A percentile compares a stretch with the other conserved stretches of the same genome.
Evolutionary conservation across 305 asterid genomes (phyloP).

Genomic region (Rubia peregrina): DNA sequence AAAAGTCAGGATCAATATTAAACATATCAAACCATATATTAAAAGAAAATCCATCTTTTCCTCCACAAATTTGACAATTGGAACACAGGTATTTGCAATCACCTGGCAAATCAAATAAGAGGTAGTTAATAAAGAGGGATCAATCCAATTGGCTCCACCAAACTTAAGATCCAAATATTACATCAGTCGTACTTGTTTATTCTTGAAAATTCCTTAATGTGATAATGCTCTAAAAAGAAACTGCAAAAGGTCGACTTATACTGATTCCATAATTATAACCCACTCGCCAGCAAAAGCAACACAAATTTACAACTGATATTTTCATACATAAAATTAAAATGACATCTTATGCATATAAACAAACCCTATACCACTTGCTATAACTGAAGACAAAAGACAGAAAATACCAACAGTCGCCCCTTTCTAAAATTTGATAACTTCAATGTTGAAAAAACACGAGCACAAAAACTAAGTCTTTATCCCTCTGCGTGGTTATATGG

Average conservation of each 20-base stretch:
- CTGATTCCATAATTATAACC: conserved; percentile 80
- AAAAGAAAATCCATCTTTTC: conserved; percentile 64
- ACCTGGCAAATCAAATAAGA: conserved; percentile 35
- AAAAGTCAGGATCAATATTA: not conserved
- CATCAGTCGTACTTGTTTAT: conserved; percentile 55
- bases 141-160: not conserved
- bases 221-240: conserved; percentile 87
- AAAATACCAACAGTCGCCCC: not conserved
- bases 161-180: not conserved
- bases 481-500: no score
- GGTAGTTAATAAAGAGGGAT: not conserved
- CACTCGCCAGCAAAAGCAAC: conserved; percentile 16
- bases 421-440: not conserved
- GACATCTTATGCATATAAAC: not conserved
- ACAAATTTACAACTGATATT: not conserved
- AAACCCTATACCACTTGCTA: not conserved
- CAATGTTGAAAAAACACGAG: no score
- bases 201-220: conserved; percentile 74
- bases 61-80: conserved; percentile 90
- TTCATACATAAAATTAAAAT: not conserved
- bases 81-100: conserved; percentile 89
- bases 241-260: conserved; percentile 56
- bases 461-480: conserved; percentile 6
- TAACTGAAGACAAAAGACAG: not conserved
- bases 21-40: conserved; percentile 55